A percentile compares a stretch with the other conserved stretches of the same genome.
These are phyloP conservation scores for Trichomonas tenax DNA, from an alignment of 208 protist species.

Conservation along the genomic window DNA sequence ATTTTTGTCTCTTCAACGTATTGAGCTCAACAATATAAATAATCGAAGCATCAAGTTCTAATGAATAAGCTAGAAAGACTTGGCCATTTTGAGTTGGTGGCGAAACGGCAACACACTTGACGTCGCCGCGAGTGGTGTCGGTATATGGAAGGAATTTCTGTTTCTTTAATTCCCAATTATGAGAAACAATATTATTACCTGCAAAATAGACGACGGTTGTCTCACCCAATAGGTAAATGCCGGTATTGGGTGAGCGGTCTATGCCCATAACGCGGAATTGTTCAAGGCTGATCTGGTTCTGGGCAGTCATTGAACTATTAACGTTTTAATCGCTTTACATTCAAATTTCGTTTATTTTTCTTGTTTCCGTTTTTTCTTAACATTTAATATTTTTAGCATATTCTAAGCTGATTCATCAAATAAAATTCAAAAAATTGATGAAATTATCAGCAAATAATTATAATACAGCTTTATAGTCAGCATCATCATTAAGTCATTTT, in stretches of 20 bases:
- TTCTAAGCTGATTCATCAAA: too few relatives aligned
- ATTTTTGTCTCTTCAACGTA: not conserved
- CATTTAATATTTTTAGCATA: too few relatives aligned
- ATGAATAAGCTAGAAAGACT: not conserved
- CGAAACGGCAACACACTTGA: not conserved
- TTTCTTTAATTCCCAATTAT: not conserved
- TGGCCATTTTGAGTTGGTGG: not conserved
- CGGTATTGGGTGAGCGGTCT: not conserved
- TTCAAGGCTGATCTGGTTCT: not conserved
- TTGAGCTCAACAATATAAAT: not conserved
- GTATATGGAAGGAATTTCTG: not conserved
- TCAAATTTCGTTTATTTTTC: too few relatives aligned
- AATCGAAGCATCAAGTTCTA: not conserved
- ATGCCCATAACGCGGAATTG: not conserved
- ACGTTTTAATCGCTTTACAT: too few relatives aligned
- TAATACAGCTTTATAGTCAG: too few relatives aligned
- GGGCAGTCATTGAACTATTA: too few relatives aligned
- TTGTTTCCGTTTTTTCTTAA: too few relatives aligned
- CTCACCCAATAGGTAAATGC: not conserved
- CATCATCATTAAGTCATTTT: too few relatives aligned
- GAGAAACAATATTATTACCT: not conserved
- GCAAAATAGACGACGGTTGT: not conserved
- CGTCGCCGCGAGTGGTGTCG: not conserved
- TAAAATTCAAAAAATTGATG: too few relatives aligned
- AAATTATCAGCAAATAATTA: too few relatives aligned